Percentiles rank a stretch among this genome's conserved stretches.
Evolutionary conservation across 345 rosid genomes (phyloP).

Genomic region (Populus ilicifolia): DNA sequence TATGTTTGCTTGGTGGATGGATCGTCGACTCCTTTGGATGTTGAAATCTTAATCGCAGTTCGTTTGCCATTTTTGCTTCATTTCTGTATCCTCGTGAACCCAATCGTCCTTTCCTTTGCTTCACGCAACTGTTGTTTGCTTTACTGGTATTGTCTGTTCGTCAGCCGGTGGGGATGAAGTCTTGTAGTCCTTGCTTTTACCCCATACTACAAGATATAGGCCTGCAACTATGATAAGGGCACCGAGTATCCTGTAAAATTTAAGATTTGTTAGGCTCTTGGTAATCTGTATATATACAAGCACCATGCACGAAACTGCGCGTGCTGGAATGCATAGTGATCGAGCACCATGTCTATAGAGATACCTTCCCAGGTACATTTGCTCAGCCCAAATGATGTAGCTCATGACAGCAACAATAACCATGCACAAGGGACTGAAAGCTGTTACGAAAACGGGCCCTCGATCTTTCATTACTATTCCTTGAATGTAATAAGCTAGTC

Average conservation of each 20-base stretch:
- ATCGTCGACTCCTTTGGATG: no score
- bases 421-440: conserved; percentile 76
- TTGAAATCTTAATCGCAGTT: no score
- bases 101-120: conserved; percentile 10
- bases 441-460: conserved; percentile 90
- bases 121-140: conserved; percentile 15
- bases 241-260: conserved; percentile 63
- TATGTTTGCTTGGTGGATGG: no score
- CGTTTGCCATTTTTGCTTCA: background rate
- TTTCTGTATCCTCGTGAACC: conserved; percentile 32
- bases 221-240: conserved; percentile 73
- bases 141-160: conserved; percentile 27
- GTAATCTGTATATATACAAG: background rate
- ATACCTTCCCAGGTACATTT: conserved; percentile 87
- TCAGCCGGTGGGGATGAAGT: conserved; percentile 7
- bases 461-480: conserved; percentile 72
- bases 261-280: background rate
- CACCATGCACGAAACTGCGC: background rate
- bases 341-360: background rate
- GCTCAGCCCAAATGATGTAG: conserved; percentile 68
- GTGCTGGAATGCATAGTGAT: background rate
- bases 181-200: conserved; percentile 64
- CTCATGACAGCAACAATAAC: conserved; percentile 75
- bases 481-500: conserved; percentile 69
- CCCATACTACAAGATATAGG: conserved; percentile 78